These are phyloP conservation scores for Aspergillus panamensis DNA, from an alignment of 495 filamentous ascomycete genomes.

Conservation along the genomic window DNA sequence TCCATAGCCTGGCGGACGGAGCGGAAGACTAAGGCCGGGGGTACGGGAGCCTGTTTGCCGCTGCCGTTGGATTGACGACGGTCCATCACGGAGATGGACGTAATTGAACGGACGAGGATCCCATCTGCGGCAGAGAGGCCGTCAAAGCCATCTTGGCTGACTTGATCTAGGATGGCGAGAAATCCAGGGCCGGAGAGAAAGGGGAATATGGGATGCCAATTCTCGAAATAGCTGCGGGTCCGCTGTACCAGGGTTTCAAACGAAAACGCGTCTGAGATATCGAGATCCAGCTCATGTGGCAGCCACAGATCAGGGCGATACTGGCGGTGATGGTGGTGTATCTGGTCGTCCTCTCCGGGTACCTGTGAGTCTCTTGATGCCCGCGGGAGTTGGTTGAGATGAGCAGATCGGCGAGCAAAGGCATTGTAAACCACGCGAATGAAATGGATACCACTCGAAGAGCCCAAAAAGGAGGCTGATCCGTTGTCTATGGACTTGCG, in stretches of 20 bases:
- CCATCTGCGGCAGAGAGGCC: constrained; percentile 25
- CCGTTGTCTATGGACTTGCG: constrained; percentile 34
- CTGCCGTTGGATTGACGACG: constrained; percentile 27
- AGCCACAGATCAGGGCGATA: constrained; percentile 25
- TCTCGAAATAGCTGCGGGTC: constrained; percentile 44
- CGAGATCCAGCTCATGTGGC: constrained; percentile 26
- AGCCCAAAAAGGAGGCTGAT: constrained; percentile 44
- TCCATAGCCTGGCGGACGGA: constrained; percentile 37
- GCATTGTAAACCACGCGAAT: constrained; percentile 45
- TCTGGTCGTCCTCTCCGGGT: constrained; percentile 47
- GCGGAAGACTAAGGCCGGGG: constrained; percentile 34
- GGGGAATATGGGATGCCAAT: constrained; percentile 49
- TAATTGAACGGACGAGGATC: constrained; percentile 43
- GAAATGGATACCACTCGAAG: constrained; percentile 51
- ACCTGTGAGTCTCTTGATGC: constrained; percentile 33
- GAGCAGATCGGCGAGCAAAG: constrained; percentile 39
- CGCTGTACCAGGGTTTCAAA: constrained; percentile 38
- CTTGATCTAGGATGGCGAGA: constrained; percentile 34
- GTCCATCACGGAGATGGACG: constrained; percentile 44
- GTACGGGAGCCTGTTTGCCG: constrained; percentile 22
- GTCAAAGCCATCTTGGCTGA: constrained; percentile 24
- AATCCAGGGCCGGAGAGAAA: constrained; percentile 44
- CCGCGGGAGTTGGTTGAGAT: constrained; percentile 27
- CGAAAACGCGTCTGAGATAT: constrained; percentile 10
- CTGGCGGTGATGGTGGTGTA: constrained; percentile 18